Conservation (phyloP, 768 basidiomycete genomes). For the Macrolepiota dolichaula region DNA sequence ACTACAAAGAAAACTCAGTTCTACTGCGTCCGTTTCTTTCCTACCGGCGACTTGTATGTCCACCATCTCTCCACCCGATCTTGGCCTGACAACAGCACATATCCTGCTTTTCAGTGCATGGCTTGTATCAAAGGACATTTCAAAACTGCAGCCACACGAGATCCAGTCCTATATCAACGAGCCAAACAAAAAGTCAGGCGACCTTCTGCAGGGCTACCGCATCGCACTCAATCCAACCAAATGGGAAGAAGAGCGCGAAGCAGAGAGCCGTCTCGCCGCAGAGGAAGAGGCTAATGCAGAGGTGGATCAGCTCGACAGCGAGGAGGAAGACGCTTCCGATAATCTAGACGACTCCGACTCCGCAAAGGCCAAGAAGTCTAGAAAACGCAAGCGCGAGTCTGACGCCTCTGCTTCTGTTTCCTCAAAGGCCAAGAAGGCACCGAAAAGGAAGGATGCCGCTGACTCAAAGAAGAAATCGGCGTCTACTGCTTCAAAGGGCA, state of each 20-base stretch:
- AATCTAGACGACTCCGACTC: constrained; percentile 26
- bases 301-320: constrained; percentile 55
- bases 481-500: constrained; percentile 21
- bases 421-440: constrained; percentile 41
- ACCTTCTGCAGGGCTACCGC: constrained; percentile 73
- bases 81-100: constrained; percentile 3
- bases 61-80: constrained; percentile 1
- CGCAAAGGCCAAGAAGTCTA: constrained; percentile 25
- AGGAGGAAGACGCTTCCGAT: constrained; percentile 5
- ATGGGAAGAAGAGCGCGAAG: constrained; percentile 40
- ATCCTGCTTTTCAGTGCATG: constrained; percentile 59
- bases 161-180: constrained; percentile 82
- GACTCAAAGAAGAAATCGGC: constrained; percentile 31
- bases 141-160: constrained; percentile 70
- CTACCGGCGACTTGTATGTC: constrained; percentile 89
- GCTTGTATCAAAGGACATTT: constrained; percentile 80
- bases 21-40: constrained; percentile 84
- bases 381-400: constrained; percentile 60
- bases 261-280: constrained; percentile 24
- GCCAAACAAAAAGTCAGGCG: constrained; percentile 71
- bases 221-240: constrained; percentile 60
- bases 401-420: constrained; percentile 26
- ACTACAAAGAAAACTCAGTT: constrained; percentile 65
- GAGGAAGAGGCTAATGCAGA: constrained; percentile 50
- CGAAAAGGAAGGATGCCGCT: constrained; percentile 31